These are phyloP conservation scores for Hyphopichia khmerensis DNA, from an alignment of 1,139 yeast species.

Conservation along the genomic window DNA sequence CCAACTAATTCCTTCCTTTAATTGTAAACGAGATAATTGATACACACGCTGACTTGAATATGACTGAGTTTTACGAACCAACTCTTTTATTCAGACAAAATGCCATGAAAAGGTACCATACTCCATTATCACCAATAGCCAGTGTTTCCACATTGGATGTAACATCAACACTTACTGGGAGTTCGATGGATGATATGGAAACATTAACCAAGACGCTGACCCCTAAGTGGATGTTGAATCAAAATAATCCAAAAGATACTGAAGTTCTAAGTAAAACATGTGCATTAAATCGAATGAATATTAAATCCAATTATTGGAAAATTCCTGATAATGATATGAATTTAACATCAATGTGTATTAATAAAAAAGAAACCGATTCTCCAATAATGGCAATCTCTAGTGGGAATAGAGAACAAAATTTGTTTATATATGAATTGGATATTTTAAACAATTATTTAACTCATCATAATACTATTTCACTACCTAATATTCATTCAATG, in stretches of 20 bases:
- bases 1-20: no score
- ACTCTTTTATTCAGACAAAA: constrained; percentile 45
- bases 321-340: constrained; percentile 59
- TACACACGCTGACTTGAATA: no score
- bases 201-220: neutral
- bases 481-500: constrained; percentile 66
- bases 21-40: neutral
- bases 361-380: constrained; percentile 15
- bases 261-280: constrained; percentile 40
- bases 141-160: constrained; percentile 20
- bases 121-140: constrained; percentile 28
- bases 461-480: constrained; percentile 71
- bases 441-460: constrained; percentile 46
- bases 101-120: constrained; percentile 37
- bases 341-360: constrained; percentile 52
- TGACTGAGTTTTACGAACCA: constrained; percentile 44
- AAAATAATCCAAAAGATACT: constrained; percentile 26
- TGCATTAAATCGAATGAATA: constrained; percentile 39
- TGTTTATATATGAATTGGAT: constrained; percentile 64
- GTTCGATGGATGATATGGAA: neutral
- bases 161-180: constrained; percentile 1
- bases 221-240: constrained; percentile 25
- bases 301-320: constrained; percentile 69
- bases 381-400: constrained; percentile 63
- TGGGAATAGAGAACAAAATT: constrained; percentile 53